Percentiles rank a stretch among this genome's conserved stretches.
These are phyloP conservation scores for Pseudogymnoascus sp. DNA, from an alignment of 2,329 filamentous ascomycete genomes.

Conservation along the genomic window DNA sequence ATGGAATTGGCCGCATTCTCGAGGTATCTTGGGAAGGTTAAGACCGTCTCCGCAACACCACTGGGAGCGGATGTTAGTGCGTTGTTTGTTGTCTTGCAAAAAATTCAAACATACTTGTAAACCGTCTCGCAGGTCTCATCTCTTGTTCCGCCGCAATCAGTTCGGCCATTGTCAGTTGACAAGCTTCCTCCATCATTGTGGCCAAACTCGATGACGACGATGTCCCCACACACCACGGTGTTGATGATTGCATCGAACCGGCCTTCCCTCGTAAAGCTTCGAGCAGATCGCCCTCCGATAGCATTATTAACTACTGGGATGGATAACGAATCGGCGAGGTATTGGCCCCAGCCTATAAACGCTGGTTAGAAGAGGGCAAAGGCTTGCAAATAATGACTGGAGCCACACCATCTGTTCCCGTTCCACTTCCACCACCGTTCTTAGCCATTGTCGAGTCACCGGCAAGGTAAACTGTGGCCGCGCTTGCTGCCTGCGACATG, in stretches of 20 bases:
- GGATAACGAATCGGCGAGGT: slow-evolving; percentile 12
- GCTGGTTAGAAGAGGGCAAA: not conserved
- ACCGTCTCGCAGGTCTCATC: slow-evolving; percentile 14
- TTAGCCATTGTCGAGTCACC: slow-evolving; percentile 19
- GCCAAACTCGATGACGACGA: slow-evolving; percentile 63
- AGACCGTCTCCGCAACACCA: not conserved
- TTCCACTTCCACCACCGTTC: slow-evolving; percentile 16
- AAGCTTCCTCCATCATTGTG: slow-evolving; percentile 58
- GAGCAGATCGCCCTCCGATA: slow-evolving; percentile 55
- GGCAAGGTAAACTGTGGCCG: slow-evolving; percentile 11
- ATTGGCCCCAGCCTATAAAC: slow-evolving; percentile 20
- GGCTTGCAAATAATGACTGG: no score
- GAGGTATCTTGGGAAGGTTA: slow-evolving; percentile 17
- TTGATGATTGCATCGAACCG: slow-evolving; percentile 51
- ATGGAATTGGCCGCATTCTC: slow-evolving; percentile 23
- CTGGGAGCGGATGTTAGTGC: not conserved
- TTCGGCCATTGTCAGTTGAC: slow-evolving; percentile 55
- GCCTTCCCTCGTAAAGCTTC: slow-evolving; percentile 58
- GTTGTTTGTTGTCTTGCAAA: not conserved
- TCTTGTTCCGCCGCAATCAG: slow-evolving; percentile 41
- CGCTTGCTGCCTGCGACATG: slow-evolving; percentile 4
- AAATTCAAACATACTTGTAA: not conserved
- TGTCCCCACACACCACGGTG: slow-evolving; percentile 48
- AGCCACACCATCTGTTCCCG: slow-evolving; percentile 9
- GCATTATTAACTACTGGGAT: slow-evolving; percentile 44